Percentiles rank a stretch among this genome's conserved stretches.
Evolutionary conservation across 1,139 yeast species (phyloP).

Genomic region (Kodamaea sp.): DNA sequence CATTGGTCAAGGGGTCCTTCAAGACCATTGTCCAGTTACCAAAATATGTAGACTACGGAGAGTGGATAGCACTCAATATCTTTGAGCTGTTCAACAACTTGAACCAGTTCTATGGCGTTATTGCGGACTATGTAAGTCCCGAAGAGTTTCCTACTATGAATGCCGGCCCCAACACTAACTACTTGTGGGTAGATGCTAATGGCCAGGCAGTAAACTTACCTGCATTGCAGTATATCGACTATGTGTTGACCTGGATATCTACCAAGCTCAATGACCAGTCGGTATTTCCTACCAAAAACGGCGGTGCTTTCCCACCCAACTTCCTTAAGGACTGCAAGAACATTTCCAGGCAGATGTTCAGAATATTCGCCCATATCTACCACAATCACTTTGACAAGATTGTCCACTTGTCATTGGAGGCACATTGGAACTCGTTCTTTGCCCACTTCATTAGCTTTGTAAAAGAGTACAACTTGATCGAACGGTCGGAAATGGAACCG

Average conservation of each 20-base stretch:
- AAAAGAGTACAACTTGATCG: constrained; percentile 80
- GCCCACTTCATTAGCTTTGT: constrained; percentile 92
- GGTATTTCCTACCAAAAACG: constrained; percentile 88
- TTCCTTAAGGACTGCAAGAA: constrained; percentile 82
- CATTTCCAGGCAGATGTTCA: constrained; percentile 87
- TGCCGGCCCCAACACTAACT: constrained; percentile 91
- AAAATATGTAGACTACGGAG: constrained; percentile 89
- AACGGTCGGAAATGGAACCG: constrained; percentile 78
- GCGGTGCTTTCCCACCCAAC: constrained; percentile 90
- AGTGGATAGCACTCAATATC: constrained; percentile 92
- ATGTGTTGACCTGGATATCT: constrained; percentile 88
- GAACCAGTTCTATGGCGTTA: constrained; percentile 84
- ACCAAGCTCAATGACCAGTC: constrained; percentile 86
- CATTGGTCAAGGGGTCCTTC: constrained; percentile 95
- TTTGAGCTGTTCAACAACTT: constrained; percentile 87
- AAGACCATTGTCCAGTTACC: constrained; percentile 95
- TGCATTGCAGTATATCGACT: constrained; percentile 90
- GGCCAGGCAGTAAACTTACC: constrained; percentile 83
- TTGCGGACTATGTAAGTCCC: constrained; percentile 86
- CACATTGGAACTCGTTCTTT: constrained; percentile 97
- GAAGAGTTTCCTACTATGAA: constrained; percentile 92
- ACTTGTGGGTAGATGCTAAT: constrained; percentile 83
- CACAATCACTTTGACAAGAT: constrained; percentile 92
- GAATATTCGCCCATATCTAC: constrained; percentile 95
- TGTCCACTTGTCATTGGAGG: constrained; percentile 86